Conservation (phyloP, 352 stramenopile genomes). For the Phytophthora pini region DNA sequence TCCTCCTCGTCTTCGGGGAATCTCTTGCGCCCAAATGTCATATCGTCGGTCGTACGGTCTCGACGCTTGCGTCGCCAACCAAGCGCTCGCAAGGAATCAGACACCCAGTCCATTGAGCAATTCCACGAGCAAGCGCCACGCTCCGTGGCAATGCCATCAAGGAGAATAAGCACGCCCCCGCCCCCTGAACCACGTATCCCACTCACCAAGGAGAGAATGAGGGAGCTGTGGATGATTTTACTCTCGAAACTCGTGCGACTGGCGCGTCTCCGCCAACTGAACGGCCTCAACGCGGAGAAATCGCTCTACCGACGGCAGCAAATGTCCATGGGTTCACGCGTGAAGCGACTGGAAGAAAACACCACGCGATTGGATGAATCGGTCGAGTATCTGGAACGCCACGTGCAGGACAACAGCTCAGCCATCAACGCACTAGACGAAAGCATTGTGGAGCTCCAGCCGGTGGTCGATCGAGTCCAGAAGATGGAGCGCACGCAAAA, state of each 20-base stretch:
- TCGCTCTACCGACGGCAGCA: constrained; percentile 65
- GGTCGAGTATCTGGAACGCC: constrained; percentile 53
- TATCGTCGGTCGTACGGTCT: constrained; percentile 35
- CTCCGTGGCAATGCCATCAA: constrained; percentile 5
- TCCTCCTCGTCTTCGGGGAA: constrained; percentile 20
- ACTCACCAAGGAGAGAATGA: constrained; percentile 47
- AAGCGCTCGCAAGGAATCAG: constrained; percentile 34
- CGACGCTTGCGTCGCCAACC: constrained; percentile 43
- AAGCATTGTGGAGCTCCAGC: constrained; percentile 44
- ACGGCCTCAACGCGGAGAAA: constrained; percentile 54
- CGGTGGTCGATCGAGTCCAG: constrained; percentile 44
- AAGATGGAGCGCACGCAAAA: constrained; percentile 53
- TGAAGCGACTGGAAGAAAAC: constrained; percentile 67
- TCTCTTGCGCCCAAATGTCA: constrained; percentile 5
- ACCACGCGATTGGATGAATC: constrained; percentile 54
- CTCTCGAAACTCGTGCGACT: constrained; percentile 65
- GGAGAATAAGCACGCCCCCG: background rate
- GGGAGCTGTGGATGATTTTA: constrained; percentile 51
- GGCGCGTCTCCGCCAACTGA: constrained; percentile 59
- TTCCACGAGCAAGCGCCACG: background rate
- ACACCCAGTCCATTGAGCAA: constrained; percentile 7
- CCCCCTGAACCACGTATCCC: constrained; percentile 25
- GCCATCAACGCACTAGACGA: constrained; percentile 49
- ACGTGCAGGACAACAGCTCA: constrained; percentile 45
- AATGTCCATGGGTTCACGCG: constrained; percentile 67